Conservation (phyloP, 345 rosid genomes). For the Syzygium aromaticum region DNA sequence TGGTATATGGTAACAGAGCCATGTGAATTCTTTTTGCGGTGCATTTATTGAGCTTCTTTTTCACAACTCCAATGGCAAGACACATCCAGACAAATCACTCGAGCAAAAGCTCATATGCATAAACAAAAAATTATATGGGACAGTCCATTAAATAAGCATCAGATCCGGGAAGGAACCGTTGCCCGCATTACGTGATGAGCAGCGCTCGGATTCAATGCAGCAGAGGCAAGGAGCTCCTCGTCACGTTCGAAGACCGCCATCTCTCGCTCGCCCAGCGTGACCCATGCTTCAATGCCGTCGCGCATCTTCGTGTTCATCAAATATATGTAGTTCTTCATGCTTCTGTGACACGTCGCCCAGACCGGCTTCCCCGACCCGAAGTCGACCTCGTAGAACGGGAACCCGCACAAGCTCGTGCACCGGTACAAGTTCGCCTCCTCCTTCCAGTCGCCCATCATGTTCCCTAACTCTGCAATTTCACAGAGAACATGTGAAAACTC, state of each 20-base stretch:
- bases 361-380: constrained; percentile 9
- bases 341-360: constrained; percentile 5
- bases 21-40: neutral
- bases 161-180: neutral
- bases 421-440: neutral
- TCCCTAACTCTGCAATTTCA: neutral
- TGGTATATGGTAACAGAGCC: neutral
- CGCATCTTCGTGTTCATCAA: constrained; percentile 2
- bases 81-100: too few species aligned
- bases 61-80: too few species aligned
- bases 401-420: constrained; percentile 5
- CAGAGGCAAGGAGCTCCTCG: neutral
- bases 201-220: neutral
- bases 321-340: neutral
- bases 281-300: constrained; percentile 9
- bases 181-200: neutral
- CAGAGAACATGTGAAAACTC: too few species aligned
- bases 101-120: too few species aligned
- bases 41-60: too few species aligned
- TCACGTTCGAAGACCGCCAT: constrained; percentile 3
- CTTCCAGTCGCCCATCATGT: neutral
- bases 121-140: neutral
- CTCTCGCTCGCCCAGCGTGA: constrained; percentile 1
- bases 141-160: neutral
- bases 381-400: constrained; percentile 1